Conservation (phyloP, 352 stramenopile species). For the Phytophthora cajani region DNA sequence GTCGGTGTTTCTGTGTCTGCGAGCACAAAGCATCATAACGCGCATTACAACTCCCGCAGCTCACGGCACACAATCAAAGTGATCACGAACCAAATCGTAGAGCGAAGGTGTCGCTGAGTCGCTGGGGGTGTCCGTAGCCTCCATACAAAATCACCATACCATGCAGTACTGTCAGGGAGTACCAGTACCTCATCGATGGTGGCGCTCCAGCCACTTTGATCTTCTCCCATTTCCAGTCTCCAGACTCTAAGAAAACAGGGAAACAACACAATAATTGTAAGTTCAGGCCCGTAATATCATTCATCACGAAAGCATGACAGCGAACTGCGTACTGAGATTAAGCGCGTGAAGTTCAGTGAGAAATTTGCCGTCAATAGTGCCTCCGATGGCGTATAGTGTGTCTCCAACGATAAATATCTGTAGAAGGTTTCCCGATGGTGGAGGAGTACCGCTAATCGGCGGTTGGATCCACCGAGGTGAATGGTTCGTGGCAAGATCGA, state of each 20-base stretch:
- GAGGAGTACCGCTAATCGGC: constrained; percentile 40
- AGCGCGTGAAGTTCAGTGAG: constrained; percentile 60
- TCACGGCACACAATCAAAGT: neutral
- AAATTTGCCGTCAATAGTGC: constrained; percentile 67
- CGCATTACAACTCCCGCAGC: constrained; percentile 2
- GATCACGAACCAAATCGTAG: constrained; percentile 56
- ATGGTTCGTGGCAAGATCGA: constrained; percentile 42
- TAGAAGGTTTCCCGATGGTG: constrained; percentile 50
- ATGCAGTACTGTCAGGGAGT: constrained; percentile 53
- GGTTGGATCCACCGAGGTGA: constrained; percentile 46
- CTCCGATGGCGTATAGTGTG: constrained; percentile 60
- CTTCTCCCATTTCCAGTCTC: constrained; percentile 63
- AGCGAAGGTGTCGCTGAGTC: constrained; percentile 61
- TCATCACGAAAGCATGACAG: neutral
- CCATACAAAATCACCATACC: constrained; percentile 59
- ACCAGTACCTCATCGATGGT: constrained; percentile 72
- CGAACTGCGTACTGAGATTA: constrained; percentile 50
- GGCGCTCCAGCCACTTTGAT: constrained; percentile 45
- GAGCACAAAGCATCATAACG: neutral
- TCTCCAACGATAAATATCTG: constrained; percentile 61
- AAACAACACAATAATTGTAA: constrained; percentile 4
- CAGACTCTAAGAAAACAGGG: constrained; percentile 29
- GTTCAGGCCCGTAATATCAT: neutral
- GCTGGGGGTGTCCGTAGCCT: constrained; percentile 59
- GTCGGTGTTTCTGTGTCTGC: constrained; percentile 48